Conservation (phyloP, 768 basidiomycete genomes). For the Suillus luteus region DNA sequence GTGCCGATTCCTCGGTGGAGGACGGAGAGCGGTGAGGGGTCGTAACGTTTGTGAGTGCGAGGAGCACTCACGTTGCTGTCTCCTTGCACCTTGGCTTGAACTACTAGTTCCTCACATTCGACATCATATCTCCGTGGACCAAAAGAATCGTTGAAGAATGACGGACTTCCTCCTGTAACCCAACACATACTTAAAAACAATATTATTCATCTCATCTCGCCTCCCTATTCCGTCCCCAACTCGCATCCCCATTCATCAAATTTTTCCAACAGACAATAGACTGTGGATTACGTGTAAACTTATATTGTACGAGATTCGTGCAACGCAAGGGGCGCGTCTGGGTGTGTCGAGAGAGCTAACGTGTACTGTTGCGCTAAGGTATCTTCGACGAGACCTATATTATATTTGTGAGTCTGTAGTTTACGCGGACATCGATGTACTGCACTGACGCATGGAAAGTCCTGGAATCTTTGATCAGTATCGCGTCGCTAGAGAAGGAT, state of each 20-base stretch:
- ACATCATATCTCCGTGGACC: not conserved
- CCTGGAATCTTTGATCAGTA: constrained; percentile 1
- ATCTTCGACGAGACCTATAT: constrained; percentile 32
- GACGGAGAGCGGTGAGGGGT: not conserved
- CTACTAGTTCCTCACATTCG: not conserved
- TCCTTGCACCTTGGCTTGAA: not conserved
- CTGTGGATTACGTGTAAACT: not conserved
- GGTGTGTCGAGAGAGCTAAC: constrained; percentile 19
- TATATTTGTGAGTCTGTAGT: not conserved
- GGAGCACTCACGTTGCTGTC: not conserved
- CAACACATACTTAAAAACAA: not conserved
- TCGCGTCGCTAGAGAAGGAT: not conserved
- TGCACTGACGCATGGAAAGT: constrained; percentile 27
- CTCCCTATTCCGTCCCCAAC: not conserved
- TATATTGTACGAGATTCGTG: constrained; percentile 23
- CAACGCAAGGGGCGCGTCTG: constrained; percentile 21
- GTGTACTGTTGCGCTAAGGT: constrained; percentile 24
- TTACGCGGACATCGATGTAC: not conserved
- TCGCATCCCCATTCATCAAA: not conserved
- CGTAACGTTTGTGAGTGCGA: not conserved
- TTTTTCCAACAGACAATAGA: not conserved
- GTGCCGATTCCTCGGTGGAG: constrained; percentile 3
- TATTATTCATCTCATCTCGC: not conserved
- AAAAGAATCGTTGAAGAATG: no score
- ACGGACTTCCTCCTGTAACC: not conserved